Conservation (phyloP, 2,329 filamentous ascomycete species). For the Nigrospora osmanthi region DNA sequence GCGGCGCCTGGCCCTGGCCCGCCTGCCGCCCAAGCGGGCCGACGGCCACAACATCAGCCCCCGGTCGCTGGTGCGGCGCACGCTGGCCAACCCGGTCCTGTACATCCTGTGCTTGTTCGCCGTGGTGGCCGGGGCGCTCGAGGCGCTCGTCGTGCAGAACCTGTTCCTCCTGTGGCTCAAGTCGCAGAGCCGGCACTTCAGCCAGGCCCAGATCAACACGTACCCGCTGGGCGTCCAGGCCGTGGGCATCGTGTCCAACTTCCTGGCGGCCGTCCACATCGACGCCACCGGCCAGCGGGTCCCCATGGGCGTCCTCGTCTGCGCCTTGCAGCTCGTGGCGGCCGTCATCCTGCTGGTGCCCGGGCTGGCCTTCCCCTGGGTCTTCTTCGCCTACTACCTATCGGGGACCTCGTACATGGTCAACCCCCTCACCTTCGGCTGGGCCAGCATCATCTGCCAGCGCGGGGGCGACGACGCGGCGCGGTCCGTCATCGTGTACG, state of each 20-base stretch:
- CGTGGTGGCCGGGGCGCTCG: conserved; percentile 22
- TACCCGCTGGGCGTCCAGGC: conserved; percentile 27
- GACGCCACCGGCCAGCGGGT: conserved; percentile 17
- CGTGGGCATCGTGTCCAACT: conserved; percentile 26
- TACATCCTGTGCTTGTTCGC: conserved; percentile 31
- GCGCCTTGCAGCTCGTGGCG: conserved; percentile 21
- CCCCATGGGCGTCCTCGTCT: conserved; percentile 25
- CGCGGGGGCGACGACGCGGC: conserved; percentile 30
- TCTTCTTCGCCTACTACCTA: conserved; percentile 28
- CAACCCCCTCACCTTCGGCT: conserved; percentile 29
- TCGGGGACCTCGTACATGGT: conserved; percentile 29
- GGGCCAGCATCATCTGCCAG: conserved; percentile 28
- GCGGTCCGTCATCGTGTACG: conserved; percentile 28
- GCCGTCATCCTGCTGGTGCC: conserved; percentile 24
- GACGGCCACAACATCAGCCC: conserved; percentile 26
- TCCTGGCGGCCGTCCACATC: conserved; percentile 19
- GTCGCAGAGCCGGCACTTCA: conserved; percentile 8
- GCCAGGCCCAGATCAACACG: conserved; percentile 22
- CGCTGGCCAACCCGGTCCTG: conserved; percentile 17
- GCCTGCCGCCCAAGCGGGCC: conserved; percentile 20
- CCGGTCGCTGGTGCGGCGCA: conserved; percentile 17
- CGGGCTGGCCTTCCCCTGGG: conserved; percentile 18
- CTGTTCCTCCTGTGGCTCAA: conserved; percentile 18
- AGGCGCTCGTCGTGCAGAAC: conserved; percentile 18
- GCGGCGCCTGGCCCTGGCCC: conserved; percentile 14